Percentiles rank a stretch among this genome's conserved stretches.
These are phyloP conservation scores for Colletotrichum tamarilloi DNA, from an alignment of 2,329 filamentous ascomycete genomes.

Conservation along the genomic window DNA sequence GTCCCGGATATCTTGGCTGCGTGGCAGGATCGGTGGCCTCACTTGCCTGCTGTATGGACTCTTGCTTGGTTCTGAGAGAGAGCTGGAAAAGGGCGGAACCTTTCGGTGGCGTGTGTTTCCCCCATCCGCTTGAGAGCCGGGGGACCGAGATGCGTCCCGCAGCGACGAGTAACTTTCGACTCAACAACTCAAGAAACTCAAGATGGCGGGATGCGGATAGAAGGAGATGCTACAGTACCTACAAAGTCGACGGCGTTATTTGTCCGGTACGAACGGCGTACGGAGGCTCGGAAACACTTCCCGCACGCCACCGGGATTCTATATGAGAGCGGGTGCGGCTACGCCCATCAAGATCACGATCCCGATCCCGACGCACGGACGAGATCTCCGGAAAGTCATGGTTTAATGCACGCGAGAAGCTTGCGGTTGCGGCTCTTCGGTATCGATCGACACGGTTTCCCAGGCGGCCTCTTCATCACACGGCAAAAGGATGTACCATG, in stretches of 20 bases:
- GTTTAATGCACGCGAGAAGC: not conserved
- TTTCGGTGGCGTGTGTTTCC: no score
- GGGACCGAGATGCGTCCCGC: no score
- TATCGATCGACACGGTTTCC: not conserved
- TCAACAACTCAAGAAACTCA: no score
- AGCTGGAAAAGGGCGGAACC: not conserved
- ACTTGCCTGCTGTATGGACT: slow-evolving; percentile 92
- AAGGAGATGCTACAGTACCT: no score
- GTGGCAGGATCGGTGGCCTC: slow-evolving; percentile 97
- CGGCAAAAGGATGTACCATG: not conserved
- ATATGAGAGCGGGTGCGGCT: not conserved
- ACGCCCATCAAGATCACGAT: not conserved
- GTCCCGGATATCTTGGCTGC: slow-evolving; percentile 91
- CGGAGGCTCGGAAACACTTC: not conserved
- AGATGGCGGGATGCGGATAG: no score
- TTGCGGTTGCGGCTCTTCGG: not conserved
- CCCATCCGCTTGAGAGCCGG: no score
- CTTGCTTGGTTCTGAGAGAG: slow-evolving; percentile 84
- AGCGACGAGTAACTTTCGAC: no score
- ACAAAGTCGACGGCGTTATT: no score
- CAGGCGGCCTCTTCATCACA: not conserved
- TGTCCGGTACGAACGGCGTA: not conserved
- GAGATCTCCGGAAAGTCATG: not conserved
- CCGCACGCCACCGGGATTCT: not conserved
- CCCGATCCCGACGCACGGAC: not conserved